Evolutionary conservation across 805 yeast genomes (phyloP), one percentile per base, ranked within the genome.

Genomic region (Candida maesae): DNA sequence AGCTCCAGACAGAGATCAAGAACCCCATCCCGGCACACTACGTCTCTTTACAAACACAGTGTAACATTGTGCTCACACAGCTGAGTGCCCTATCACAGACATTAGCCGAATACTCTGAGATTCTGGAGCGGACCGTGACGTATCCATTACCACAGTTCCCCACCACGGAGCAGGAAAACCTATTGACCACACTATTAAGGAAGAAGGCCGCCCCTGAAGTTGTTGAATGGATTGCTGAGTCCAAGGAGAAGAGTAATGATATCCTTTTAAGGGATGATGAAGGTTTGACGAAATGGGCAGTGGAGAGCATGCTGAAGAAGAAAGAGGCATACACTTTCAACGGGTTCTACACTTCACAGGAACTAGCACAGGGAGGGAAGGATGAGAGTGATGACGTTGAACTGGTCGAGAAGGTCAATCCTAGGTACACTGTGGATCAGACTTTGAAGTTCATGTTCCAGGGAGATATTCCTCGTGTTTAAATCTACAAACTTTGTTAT

Each of bases 161-260:
- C 8, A 78, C 95, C 0, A 76, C 87, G 1, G 84, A 86, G 33
- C 90, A 86, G 49, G 90, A 85, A 53, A 85, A 88, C 2, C 69
- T 93, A 26, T 65, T 90, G 37, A 84, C 95, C 0, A 89, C 97
- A 0, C 67, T 93, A 45, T 62, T 93, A 45, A 73, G 98, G 44
- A 93, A 90, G 59, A 91, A 90, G 58, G 82, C 83, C 36, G 67
- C 86, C 10, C 98, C 99, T 0, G 97, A 90, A 47, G 95, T 91
- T 2, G 85, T 80, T 38, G 84, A 78, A 35, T 91, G 98, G 97
- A 75, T 89, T 7, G 70, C 70, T 25, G 61, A 65, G 16, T 76
- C 76, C 2, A 63, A 56, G 31, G 65, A 63, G 30, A 49, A 55
- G 12, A 50, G 61, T 12, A 42, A 42, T 1, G 51, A 46, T 20